Conservation (phyloP, 805 yeast species). For the Barnettozyma sucrosica region DNA sequence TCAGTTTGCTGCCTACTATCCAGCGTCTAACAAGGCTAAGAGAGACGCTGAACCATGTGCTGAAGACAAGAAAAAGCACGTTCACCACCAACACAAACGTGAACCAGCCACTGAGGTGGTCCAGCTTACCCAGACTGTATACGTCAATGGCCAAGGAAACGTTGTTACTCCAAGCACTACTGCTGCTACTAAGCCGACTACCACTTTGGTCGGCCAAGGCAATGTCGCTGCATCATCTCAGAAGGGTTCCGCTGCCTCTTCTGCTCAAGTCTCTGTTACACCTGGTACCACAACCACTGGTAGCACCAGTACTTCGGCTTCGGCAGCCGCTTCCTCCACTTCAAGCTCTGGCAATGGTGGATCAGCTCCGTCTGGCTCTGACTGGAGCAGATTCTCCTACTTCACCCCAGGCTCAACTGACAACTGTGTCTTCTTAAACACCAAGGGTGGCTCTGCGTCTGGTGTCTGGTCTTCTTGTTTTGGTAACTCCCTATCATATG, state of each 20-base stretch:
- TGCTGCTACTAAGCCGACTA: background rate
- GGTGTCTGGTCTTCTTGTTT: slow-evolving; percentile 84
- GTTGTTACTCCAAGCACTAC: slow-evolving; percentile 18
- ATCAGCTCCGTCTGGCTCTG: slow-evolving; percentile 31
- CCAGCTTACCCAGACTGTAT: slow-evolving; percentile 74
- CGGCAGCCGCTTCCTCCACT: slow-evolving; percentile 29
- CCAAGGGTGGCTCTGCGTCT: slow-evolving; percentile 78
- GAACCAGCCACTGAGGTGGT: slow-evolving; percentile 56
- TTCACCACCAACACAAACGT: slow-evolving; percentile 50
- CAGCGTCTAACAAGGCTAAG: slow-evolving; percentile 40
- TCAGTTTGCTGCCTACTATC: slow-evolving; percentile 89
- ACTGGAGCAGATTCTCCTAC: slow-evolving; percentile 74
- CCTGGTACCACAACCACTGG: slow-evolving; percentile 25
- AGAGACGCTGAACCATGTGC: slow-evolving; percentile 35
- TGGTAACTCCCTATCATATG: slow-evolving; percentile 89
- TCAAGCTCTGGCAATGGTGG: slow-evolving; percentile 21
- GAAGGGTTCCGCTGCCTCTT: slow-evolving; percentile 25
- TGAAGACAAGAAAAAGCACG: slow-evolving; percentile 26
- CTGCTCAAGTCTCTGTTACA: slow-evolving; percentile 17
- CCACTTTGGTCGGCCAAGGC: background rate
- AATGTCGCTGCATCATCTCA: slow-evolving; percentile 5
- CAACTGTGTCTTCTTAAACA: slow-evolving; percentile 80
- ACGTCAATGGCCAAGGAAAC: slow-evolving; percentile 54
- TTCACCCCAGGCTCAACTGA: slow-evolving; percentile 66
- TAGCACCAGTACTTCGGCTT: slow-evolving; percentile 12